Percentiles rank a stretch among this genome's conserved stretches.
Evolutionary conservation across 352 stramenopile genomes (phyloP).

Genomic region (Phytophthora hibernalis): DNA sequence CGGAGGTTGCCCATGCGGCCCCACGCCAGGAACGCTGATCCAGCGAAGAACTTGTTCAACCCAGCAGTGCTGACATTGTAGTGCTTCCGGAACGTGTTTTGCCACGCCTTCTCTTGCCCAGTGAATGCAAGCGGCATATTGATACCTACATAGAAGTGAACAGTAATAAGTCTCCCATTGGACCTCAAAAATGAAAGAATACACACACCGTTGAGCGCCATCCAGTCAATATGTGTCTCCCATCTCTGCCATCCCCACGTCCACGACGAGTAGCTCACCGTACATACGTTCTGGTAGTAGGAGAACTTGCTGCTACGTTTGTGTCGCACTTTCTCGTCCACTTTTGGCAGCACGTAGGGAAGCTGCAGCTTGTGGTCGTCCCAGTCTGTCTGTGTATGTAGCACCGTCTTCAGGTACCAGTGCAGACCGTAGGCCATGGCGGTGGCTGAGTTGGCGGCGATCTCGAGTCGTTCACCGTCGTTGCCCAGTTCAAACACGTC

Average conservation of each 20-base stretch:
- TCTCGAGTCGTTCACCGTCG: constrained; percentile 55
- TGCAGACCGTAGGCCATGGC: constrained; percentile 78
- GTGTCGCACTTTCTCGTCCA: constrained; percentile 44
- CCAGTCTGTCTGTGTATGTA: constrained; percentile 86
- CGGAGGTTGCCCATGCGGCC: constrained; percentile 91
- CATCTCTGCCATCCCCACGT: constrained; percentile 90
- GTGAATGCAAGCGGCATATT: constrained; percentile 93
- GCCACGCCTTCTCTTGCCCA: constrained; percentile 91
- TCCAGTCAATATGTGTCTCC: constrained; percentile 93
- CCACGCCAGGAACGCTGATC: constrained; percentile 90
- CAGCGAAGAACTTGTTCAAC: constrained; percentile 90
- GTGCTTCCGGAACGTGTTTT: constrained; percentile 81
- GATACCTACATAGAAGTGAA: constrained; percentile 53
- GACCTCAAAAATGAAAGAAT: neutral
- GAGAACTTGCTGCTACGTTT: constrained; percentile 79
- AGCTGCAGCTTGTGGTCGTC: constrained; percentile 79
- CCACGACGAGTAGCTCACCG: constrained; percentile 91
- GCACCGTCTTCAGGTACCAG: constrained; percentile 77
- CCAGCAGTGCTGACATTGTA: constrained; percentile 83
- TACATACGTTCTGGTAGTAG: constrained; percentile 95
- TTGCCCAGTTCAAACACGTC: constrained; percentile 72
- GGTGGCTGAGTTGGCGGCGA: constrained; percentile 61
- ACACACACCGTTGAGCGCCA: constrained; percentile 89
- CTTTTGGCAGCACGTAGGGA: constrained; percentile 53
- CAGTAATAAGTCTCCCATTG: neutral